A percentile compares a stretch with the other conserved stretches of the same genome.
These are phyloP conservation scores for Calonectria henricotiae DNA, from an alignment of 2,329 filamentous ascomycete species.

Conservation along the genomic window DNA sequence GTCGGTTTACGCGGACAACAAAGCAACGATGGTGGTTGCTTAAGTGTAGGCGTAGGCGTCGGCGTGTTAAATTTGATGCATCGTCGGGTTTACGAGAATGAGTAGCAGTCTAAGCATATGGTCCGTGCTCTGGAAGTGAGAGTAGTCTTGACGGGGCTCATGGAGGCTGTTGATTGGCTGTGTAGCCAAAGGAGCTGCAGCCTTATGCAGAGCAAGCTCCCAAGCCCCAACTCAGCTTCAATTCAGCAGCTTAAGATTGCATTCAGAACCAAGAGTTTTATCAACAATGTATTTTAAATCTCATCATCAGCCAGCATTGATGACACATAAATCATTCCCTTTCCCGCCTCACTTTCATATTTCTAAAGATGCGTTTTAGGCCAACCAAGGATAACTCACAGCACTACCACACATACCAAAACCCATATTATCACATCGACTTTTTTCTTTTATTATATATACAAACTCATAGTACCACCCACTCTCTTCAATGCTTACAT, in stretches of 20 bases:
- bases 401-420: too few species aligned
- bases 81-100: conserved; percentile 46
- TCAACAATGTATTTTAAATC: too few species aligned
- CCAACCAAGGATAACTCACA: too few species aligned
- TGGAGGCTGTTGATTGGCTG: conserved; percentile 26
- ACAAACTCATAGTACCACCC: too few species aligned
- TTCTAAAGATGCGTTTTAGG: too few species aligned
- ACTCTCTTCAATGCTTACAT: too few species aligned
- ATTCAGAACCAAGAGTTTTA: too few species aligned
- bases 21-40: conserved; percentile 35
- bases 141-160: conserved; percentile 7
- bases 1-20: conserved; percentile 27
- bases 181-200: neutral
- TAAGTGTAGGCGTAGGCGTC: conserved; percentile 40
- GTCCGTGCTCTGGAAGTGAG: conserved; percentile 27
- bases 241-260: neutral
- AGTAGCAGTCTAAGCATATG: conserved; percentile 28
- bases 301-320: too few species aligned
- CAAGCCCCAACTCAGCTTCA: neutral
- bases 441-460: too few species aligned
- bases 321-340: too few species aligned
- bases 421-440: too few species aligned
- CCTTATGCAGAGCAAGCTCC: neutral
- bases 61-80: conserved; percentile 48
- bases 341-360: too few species aligned